phyloP scores from a whole-genome alignment of 2,329 filamentous ascomycete genomes.

The Claviceps humidiphila region DNA sequence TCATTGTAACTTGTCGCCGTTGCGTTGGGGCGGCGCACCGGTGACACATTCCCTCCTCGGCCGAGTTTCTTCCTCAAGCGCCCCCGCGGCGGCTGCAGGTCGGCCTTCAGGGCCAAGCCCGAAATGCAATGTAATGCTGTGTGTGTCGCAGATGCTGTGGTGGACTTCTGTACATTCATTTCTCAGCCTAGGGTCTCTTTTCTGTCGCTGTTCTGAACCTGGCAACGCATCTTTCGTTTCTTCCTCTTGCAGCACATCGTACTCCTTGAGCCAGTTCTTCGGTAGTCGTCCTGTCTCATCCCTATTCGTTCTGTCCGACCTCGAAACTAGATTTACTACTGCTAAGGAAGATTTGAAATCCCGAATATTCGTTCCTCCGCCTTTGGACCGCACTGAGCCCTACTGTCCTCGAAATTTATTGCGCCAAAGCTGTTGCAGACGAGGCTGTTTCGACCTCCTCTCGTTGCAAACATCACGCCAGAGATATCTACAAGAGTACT shows the following conservation, averaged over 20 bases:
- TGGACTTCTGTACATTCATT: background rate
- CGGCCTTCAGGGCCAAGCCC: background rate
- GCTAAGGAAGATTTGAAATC: background rate
- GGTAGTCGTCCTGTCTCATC: constrained; percentile 4
- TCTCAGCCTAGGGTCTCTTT: background rate
- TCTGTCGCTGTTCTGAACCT: background rate
- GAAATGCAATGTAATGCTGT: constrained; percentile 1
- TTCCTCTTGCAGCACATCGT: background rate
- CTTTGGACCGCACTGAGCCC: background rate
- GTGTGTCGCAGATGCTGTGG: background rate
- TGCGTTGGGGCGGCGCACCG: too few relatives aligned
- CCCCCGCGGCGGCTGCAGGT: constrained; percentile 1
- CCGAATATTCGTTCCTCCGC: background rate
- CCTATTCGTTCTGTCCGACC: background rate
- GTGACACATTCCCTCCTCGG: too few relatives aligned
- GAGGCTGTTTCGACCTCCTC: background rate
- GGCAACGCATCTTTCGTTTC: background rate
- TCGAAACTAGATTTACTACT: background rate
- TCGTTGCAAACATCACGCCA: background rate
- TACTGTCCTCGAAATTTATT: too few relatives aligned
- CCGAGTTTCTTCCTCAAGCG: too few relatives aligned
- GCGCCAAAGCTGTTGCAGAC: background rate
- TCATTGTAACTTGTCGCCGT: too few relatives aligned
- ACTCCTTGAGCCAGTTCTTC: constrained; percentile 3
- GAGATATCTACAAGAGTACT: background rate